Evolutionary conservation across 1,284 basidiomycete genomes (phyloP).

Genomic region (Chalciporus sp.): DNA sequence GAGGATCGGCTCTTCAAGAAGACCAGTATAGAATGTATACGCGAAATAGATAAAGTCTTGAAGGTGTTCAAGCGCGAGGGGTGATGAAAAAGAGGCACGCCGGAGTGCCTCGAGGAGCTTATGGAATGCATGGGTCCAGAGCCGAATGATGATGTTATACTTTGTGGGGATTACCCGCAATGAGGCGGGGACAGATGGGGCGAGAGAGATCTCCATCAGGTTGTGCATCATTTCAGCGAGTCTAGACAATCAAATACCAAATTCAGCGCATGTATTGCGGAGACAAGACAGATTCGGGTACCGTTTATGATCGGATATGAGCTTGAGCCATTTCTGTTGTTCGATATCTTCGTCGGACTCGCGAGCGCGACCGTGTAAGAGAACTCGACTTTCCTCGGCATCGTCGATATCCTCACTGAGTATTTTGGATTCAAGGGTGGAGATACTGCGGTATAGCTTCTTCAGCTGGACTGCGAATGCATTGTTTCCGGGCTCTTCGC

Average conservation of each 20-base stretch:
- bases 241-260: constrained; percentile 42
- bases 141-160: constrained; percentile 92
- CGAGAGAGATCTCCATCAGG: constrained; percentile 83
- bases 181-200: constrained; percentile 85
- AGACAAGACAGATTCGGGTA: constrained; percentile 34
- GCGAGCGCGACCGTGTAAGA: constrained; percentile 50
- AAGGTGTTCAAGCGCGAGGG: constrained; percentile 73
- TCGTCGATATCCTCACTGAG: constrained; percentile 63
- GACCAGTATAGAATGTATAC: constrained; percentile 90
- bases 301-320: constrained; percentile 74
- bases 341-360: constrained; percentile 56
- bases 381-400: constrained; percentile 51
- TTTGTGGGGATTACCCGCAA: constrained; percentile 88
- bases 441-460: constrained; percentile 77
- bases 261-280: not conserved
- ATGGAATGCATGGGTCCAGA: constrained; percentile 94
- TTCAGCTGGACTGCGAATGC: constrained; percentile 78
- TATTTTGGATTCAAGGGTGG: constrained; percentile 70
- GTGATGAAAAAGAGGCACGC: constrained; percentile 69
- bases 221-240: constrained; percentile 89
- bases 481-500: constrained; percentile 60
- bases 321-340: constrained; percentile 63
- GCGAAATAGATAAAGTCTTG: constrained; percentile 94
- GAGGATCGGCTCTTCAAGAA: constrained; percentile 84
- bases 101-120: constrained; percentile 89